These are phyloP conservation scores for Telopea speciosissima DNA, from an alignment of 177 flowering plant genomes.

Conservation along the genomic window DNA sequence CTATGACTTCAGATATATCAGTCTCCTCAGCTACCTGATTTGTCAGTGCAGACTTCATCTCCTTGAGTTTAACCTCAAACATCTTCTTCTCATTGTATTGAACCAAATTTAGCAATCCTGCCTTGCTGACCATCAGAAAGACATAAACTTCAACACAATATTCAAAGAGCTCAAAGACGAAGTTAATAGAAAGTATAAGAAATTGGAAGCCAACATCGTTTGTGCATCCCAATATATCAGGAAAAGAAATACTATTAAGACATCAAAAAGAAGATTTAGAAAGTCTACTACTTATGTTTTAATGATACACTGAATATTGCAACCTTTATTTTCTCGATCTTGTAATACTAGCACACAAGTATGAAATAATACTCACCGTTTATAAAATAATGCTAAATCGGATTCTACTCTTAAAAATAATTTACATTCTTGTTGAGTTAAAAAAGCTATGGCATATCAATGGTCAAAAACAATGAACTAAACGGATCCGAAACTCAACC, in stretches of 20 bases:
- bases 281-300: too few species aligned
- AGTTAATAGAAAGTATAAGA: background rate
- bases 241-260: background rate
- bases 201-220: background rate
- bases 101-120: slow-evolving; percentile 62
- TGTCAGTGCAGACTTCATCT: slow-evolving; percentile 84
- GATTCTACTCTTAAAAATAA: too few species aligned
- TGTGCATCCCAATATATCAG: background rate
- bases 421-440: too few species aligned
- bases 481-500: too few species aligned
- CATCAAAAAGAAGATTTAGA: too few species aligned
- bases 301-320: too few species aligned
- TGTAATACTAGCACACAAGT: too few species aligned
- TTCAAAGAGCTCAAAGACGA: slow-evolving; percentile 1
- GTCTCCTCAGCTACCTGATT: slow-evolving; percentile 83
- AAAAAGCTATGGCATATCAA: too few species aligned
- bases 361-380: too few species aligned
- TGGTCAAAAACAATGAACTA: too few species aligned
- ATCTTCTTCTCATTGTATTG: slow-evolving; percentile 93
- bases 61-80: slow-evolving; percentile 88
- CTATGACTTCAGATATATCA: slow-evolving; percentile 82
- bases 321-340: too few species aligned
- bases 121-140: slow-evolving; percentile 51
- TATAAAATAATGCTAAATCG: too few species aligned
- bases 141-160: background rate